Evolutionary conservation across 768 basidiomycete species (phyloP).

Genomic region (Strobilomyces dryophilus): DNA sequence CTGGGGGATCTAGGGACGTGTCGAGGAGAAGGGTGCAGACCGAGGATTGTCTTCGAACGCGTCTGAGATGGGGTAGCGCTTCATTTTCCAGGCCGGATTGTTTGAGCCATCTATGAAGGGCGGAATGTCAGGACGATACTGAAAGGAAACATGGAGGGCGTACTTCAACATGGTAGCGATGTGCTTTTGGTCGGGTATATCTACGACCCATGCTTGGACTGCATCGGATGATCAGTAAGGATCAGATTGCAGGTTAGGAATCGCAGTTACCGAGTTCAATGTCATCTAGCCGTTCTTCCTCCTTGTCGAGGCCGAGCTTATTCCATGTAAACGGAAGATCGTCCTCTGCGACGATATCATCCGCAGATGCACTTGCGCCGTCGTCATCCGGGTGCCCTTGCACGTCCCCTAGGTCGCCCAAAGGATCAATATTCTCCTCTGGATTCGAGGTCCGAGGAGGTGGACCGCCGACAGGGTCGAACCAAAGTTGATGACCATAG

Average conservation of each 20-base stretch:
- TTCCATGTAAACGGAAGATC: conserved; percentile 64
- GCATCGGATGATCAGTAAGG: neutral
- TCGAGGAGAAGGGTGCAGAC: conserved; percentile 53
- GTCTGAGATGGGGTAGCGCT: conserved; percentile 70
- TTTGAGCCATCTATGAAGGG: conserved; percentile 60
- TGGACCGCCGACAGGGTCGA: conserved; percentile 38
- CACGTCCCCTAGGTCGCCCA: conserved; percentile 6
- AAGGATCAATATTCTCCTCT: conserved; percentile 1
- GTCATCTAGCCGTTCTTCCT: conserved; percentile 57
- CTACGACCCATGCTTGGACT: conserved; percentile 79
- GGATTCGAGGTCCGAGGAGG: neutral
- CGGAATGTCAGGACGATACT: neutral
- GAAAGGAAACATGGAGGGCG: conserved; percentile 2
- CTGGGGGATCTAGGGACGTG: conserved; percentile 38
- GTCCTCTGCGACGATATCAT: conserved; percentile 48
- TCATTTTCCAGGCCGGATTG: conserved; percentile 55
- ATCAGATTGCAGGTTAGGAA: neutral
- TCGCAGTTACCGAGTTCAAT: conserved; percentile 39
- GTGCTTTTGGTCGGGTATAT: conserved; percentile 57
- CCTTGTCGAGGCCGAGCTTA: conserved; percentile 50
- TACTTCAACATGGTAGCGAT: conserved; percentile 65
- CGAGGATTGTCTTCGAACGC: conserved; percentile 54
- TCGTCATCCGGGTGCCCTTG: neutral
- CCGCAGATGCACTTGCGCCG: neutral
- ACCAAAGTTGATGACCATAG: conserved; percentile 69